These are phyloP conservation scores for Pichia norvegensis DNA, from an alignment of 1,139 yeast species.

Conservation along the genomic window DNA sequence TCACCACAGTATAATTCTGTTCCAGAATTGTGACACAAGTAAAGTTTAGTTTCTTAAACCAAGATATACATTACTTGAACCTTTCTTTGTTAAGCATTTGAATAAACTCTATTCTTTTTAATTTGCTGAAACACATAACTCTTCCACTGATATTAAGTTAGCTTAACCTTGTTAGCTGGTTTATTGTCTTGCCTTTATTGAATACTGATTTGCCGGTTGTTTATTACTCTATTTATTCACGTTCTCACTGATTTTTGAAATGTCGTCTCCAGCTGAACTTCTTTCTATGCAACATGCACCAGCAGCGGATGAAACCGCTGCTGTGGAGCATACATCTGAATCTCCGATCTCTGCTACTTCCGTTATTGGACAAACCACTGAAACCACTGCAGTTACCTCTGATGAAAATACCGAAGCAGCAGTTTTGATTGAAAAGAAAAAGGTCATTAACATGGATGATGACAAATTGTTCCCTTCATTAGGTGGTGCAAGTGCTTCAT, in stretches of 20 bases:
- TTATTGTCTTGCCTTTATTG: not conserved
- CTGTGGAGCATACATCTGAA: no score
- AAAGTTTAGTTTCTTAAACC: not conserved
- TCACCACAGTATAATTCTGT: not conserved
- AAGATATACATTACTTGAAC: not conserved
- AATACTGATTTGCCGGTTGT: constrained; percentile 10
- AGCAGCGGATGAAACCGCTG: constrained; percentile 18
- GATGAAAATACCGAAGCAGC: constrained; percentile 7
- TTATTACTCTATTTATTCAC: constrained; percentile 1
- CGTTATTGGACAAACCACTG: constrained; percentile 14
- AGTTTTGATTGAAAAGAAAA: constrained; percentile 14
- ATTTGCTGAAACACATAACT: not conserved
- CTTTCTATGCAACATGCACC: constrained; percentile 32
- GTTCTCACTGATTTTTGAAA: constrained; percentile 14
- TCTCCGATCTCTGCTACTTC: constrained; percentile 10
- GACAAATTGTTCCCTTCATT: constrained; percentile 68
- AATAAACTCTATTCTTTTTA: no score
- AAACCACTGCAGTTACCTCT: constrained; percentile 13
- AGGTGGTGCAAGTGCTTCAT: constrained; percentile 36
- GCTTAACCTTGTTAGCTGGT: not conserved
- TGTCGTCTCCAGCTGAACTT: constrained; percentile 58
- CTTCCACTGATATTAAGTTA: not conserved
- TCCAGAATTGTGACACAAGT: not conserved
- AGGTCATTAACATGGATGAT: constrained; percentile 29
- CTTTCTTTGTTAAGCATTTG: not conserved